phyloP scores from a whole-genome alignment of 495 filamentous ascomycete genomes.

The Penicillium daleae region DNA sequence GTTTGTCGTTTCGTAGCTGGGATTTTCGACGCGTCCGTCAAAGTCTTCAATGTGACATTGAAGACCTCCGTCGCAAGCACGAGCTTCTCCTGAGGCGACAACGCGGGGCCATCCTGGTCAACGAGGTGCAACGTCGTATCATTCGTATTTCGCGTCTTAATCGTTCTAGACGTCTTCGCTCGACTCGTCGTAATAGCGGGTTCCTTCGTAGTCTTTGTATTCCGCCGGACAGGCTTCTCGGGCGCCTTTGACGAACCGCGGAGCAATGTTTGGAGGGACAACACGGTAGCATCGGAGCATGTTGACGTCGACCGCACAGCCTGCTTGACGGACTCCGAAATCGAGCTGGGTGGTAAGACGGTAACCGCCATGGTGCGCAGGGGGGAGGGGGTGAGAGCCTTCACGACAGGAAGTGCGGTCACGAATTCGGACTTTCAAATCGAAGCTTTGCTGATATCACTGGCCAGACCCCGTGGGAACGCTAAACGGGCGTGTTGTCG shows the following conservation, averaged over 20 bases:
- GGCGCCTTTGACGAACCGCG: slow-evolving; percentile 32
- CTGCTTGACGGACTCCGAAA: slow-evolving; percentile 51
- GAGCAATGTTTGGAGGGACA: slow-evolving; percentile 51
- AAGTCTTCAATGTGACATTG: slow-evolving; percentile 72
- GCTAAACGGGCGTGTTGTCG: slow-evolving; percentile 42
- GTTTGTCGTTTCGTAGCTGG: slow-evolving; percentile 25
- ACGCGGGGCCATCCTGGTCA: slow-evolving; percentile 41
- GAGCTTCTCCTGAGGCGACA: slow-evolving; percentile 64
- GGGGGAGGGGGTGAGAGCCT: slow-evolving; percentile 2
- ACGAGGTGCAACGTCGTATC: slow-evolving; percentile 33
- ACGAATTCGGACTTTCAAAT: slow-evolving; percentile 16
- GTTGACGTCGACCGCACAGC: slow-evolving; percentile 53
- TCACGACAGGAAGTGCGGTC: slow-evolving; percentile 23
- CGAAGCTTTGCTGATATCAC: slow-evolving; percentile 32
- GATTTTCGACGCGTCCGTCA: slow-evolving; percentile 71
- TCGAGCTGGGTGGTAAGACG: slow-evolving; percentile 37
- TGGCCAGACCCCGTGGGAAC: slow-evolving; percentile 21
- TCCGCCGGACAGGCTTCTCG: slow-evolving; percentile 32
- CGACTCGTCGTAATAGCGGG: slow-evolving; percentile 30
- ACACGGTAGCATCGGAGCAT: slow-evolving; percentile 51
- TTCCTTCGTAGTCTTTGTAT: slow-evolving; percentile 31
- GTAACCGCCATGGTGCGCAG: slow-evolving; percentile 43
- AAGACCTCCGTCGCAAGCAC: slow-evolving; percentile 81
- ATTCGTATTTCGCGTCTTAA: slow-evolving; percentile 37
- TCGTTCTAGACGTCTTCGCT: slow-evolving; percentile 39